Evolutionary conservation across 371 early-diverging fungal genomes (phyloP).

Genomic region (Modicella reniformis): DNA sequence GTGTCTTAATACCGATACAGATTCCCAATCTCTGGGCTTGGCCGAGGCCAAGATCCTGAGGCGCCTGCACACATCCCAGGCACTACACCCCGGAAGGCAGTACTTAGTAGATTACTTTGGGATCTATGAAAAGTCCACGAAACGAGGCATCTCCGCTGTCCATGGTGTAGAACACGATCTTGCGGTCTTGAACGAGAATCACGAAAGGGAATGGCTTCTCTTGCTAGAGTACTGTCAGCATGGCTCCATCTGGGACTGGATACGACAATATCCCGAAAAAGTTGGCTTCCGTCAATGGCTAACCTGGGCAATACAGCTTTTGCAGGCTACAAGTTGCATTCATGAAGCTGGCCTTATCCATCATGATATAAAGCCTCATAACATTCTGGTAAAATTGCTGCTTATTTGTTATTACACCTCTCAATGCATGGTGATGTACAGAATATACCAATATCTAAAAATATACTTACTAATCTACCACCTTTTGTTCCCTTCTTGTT

Average conservation of each 20-base stretch:
- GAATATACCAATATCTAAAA: no score
- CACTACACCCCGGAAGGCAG: constrained; percentile 32
- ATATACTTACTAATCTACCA: no score
- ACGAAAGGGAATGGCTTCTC: constrained; percentile 54
- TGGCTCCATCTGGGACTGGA: constrained; percentile 77
- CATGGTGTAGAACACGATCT: constrained; percentile 5
- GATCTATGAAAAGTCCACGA: constrained; percentile 24
- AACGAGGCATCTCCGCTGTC: constrained; percentile 4
- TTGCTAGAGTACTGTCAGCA: constrained; percentile 71
- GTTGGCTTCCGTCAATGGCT: constrained; percentile 72
- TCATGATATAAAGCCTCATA: constrained; percentile 90
- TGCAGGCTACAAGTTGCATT: constrained; percentile 71
- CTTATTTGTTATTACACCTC: background rate
- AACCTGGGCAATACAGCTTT: constrained; percentile 77
- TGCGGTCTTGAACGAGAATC: constrained; percentile 1
- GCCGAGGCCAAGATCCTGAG: constrained; percentile 59
- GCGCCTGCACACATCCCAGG: constrained; percentile 28
- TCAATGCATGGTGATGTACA: no score
- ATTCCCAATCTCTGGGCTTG: constrained; percentile 59
- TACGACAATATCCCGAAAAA: constrained; percentile 57
- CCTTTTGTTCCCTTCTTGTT: constrained; percentile 4
- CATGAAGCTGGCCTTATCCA: constrained; percentile 78
- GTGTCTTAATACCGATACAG: constrained; percentile 57
- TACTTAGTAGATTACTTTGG: constrained; percentile 37
- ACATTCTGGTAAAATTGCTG: constrained; percentile 80